Evolutionary conservation across 1,284 basidiomycete species (phyloP), one percentile per base, ranked within the genome.

Genomic region (Fistulinella cinereoalba): DNA sequence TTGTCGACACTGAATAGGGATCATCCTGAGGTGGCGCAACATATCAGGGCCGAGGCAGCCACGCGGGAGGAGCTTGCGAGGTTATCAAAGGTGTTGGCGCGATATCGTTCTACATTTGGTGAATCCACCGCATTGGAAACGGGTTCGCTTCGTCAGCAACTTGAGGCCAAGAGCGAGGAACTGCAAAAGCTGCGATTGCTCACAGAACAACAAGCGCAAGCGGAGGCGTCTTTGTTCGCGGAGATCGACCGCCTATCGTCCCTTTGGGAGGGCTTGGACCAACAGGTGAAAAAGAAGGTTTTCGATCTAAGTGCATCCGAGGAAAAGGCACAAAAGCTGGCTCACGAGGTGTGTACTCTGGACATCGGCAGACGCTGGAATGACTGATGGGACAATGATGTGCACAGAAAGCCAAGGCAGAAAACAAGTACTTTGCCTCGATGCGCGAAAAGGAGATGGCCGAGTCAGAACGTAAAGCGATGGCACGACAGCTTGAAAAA

Each of bases 341-440:
- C 67, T 16, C 73, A 79, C 21, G 90, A 93, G 62, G 90, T 89
- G 52, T 41, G 75, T 53, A 3, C 39, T 42, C 28, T 22, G 22
- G 3, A 3, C 4, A 6, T 24, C 32, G 6, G 6, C 2, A 0
- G 3, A 18, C 1, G 6, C n/a, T 15, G 7, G 31, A 8, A 2
- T 6, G 27, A 18, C 32, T 43, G 25, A 46, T 24, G 41, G 11
- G 1, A 6, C 6, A 32, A 25, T 11, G 23, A 15, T 4, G n/a
- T n/a, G n/a, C n/a, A 37, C 58, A 88, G 81, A 88, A 82, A 85
- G 89, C 92, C 12, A 97, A 96, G 70, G 85, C 90, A 18, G 95
- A 98, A 59, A 97, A 94, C 74, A 97, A 94, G 69, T 98, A 85
- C 68, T 98, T 87, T 65, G 81, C 89, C 22, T 85, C 88, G 6